These are phyloP conservation scores for Dioscorea alata DNA, from an alignment of 106 monocot species.

Conservation along the genomic window DNA sequence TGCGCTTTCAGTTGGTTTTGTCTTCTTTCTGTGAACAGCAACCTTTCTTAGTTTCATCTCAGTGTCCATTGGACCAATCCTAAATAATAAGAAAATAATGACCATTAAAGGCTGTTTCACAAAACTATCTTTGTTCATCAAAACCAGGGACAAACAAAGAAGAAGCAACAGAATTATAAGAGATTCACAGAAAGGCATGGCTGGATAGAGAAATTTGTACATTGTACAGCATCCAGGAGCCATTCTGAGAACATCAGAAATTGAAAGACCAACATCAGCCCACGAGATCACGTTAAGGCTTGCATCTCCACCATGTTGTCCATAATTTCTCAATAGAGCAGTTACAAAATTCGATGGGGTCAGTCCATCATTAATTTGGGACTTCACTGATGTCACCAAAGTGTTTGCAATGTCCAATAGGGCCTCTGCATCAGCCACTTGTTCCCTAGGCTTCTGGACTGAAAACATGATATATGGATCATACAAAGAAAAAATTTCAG, in stretches of 20 bases:
- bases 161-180: background rate
- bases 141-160: background rate
- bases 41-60: constrained; percentile 52
- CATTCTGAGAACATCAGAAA: constrained; percentile 41
- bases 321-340: constrained; percentile 54
- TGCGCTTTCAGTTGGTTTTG: constrained; percentile 26
- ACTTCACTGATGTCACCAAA: constrained; percentile 39
- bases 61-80: constrained; percentile 74
- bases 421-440: constrained; percentile 87
- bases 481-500: too few relatives aligned
- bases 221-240: constrained; percentile 69
- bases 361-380: constrained; percentile 50
- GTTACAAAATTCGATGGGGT: constrained; percentile 73
- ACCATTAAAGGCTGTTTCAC: background rate
- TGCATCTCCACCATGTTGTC: constrained; percentile 14
- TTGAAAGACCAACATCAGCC: constrained; percentile 41
- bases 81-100: constrained; percentile 15
- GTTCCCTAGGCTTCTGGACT: constrained; percentile 87
- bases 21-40: constrained; percentile 30
- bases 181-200: background rate
- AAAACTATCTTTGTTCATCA: background rate
- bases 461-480: background rate
- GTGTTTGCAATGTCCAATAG: constrained; percentile 62
- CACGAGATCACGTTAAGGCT: constrained; percentile 24
- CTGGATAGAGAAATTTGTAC: constrained; percentile 24